Percentiles rank a stretch among this genome's conserved stretches.
Conservation (phyloP, 257 asterid genomes). For the Marsdenia floribunda region DNA sequence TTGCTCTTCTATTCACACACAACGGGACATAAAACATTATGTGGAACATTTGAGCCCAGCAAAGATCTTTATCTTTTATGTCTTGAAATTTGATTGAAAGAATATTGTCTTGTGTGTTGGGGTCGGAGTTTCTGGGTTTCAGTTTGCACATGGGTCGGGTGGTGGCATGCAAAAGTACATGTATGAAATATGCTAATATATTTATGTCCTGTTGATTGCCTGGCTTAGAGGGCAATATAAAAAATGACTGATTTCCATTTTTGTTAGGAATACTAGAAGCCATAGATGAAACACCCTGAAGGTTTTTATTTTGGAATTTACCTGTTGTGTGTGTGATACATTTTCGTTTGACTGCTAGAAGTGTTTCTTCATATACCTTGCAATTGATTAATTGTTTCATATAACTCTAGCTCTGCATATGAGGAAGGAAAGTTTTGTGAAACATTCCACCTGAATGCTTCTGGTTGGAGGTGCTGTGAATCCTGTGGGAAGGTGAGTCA, state of each 20-base stretch:
- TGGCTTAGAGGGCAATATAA: background rate
- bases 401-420: conserved; percentile 54
- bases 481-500: conserved; percentile 94
- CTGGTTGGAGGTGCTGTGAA: conserved; percentile 99
- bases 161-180: background rate
- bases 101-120: background rate
- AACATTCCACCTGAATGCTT: conserved; percentile 73
- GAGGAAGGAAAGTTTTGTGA: conserved; percentile 94
- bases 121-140: background rate
- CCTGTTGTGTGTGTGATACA: background rate
- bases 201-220: background rate
- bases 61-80: background rate
- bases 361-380: background rate
- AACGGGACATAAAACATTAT: too few relatives aligned
- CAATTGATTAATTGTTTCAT: conserved; percentile 9
- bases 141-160: background rate
- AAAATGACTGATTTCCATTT: background rate
- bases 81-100: background rate
- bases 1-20: background rate
- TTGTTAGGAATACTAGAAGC: background rate
- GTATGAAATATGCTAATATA: too few relatives aligned
- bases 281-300: background rate
- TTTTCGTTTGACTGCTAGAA: background rate
- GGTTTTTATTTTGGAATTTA: background rate
- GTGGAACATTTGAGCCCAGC: background rate